A percentile compares a stretch with the other conserved stretches of the same genome.
Evolutionary conservation across 352 stramenopile genomes (phyloP).

Genomic region (Globisporangium megalacanthum): DNA sequence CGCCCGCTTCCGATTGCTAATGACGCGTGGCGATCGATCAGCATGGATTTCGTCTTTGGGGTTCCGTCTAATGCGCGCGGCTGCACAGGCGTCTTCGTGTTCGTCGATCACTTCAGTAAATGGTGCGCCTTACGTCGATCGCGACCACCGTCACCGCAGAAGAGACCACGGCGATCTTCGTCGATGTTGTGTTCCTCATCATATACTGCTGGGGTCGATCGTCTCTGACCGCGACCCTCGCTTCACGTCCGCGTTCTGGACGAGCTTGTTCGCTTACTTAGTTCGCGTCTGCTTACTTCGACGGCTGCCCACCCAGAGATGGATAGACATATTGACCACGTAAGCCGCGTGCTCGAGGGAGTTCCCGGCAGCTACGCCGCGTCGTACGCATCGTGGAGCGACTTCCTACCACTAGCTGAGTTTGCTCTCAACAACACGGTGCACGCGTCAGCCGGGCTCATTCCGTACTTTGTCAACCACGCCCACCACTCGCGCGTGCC

Average conservation of each 20-base stretch:
- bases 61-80: not conserved
- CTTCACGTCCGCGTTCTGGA: too few species aligned
- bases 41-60: slow-evolving; percentile 9
- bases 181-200: slow-evolving; percentile 21
- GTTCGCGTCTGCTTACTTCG: slow-evolving; percentile 2
- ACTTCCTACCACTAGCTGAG: slow-evolving; percentile 17
- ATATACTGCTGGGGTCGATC: slow-evolving; percentile 10
- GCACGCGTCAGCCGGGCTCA: slow-evolving; percentile 18
- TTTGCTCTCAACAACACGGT: slow-evolving; percentile 20
- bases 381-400: slow-evolving; percentile 13
- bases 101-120: slow-evolving; percentile 30
- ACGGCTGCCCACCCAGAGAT: slow-evolving; percentile 10
- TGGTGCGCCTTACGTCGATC: slow-evolving; percentile 15
- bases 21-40: not conserved
- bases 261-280: slow-evolving; percentile 12
- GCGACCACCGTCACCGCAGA: slow-evolving; percentile 8
- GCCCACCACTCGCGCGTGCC: too few species aligned
- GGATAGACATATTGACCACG: slow-evolving; percentile 13
- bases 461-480: slow-evolving; percentile 22
- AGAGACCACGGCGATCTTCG: slow-evolving; percentile 16
- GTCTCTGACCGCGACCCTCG: too few species aligned
- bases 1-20: not conserved
- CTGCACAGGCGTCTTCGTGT: slow-evolving; percentile 18
- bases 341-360: slow-evolving; percentile 3
- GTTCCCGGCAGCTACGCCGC: not conserved